Base-by-base conservation (phyloP, 495 filamentous ascomycete species). In the Cryomyces minteri region DNA sequence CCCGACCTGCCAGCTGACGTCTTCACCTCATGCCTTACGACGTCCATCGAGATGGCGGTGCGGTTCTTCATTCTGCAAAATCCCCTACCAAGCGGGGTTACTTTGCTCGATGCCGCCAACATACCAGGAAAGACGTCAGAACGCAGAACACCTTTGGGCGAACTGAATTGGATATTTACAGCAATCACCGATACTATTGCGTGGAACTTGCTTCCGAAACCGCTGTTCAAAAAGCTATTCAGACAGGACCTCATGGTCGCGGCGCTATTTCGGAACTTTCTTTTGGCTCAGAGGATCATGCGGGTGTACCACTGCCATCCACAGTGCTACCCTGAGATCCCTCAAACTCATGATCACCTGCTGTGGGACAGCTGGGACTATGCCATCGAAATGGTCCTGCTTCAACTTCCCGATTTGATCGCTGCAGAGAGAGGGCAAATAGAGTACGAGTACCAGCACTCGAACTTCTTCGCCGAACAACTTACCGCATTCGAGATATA, bases 111-210 rank as follows among this genome's bases (percentile, higher is more conserved):
- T 45, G 86, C 87, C 18, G 76, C 79, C 62, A 75, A 77, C 51
- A 72, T 88, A 6, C 84, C 85, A 1, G 90, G 90, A 18, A 73
- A 82, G 44, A 67, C 94, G 29, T 84, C 90, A 52, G 90, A 99
- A 56, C 76, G 90, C n/a, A 68, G 92, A 59, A 95, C 88, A 38
- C 92, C 90, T 0, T 73, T 96, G 37, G 90, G 90, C 39, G 90
- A 99, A 62, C 64, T 99, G 4, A 96, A 96, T 58, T 99, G 90
- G 90, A 99, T 99, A 25, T 94, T 99, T 53, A 99, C 90, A 2
- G 90, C 90, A 10, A 95, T 99, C 47, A 99, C 90, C 2, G 90
- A 99, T 59, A 96, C 90, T 0, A 99, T 99, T 56, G 90, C 90
- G 5, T 99, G 90, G 90, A 96, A 94, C 41, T 85, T 80, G 4